Conservation (phyloP, 305 asterid genomes). For the Fraxinus greggii region DNA sequence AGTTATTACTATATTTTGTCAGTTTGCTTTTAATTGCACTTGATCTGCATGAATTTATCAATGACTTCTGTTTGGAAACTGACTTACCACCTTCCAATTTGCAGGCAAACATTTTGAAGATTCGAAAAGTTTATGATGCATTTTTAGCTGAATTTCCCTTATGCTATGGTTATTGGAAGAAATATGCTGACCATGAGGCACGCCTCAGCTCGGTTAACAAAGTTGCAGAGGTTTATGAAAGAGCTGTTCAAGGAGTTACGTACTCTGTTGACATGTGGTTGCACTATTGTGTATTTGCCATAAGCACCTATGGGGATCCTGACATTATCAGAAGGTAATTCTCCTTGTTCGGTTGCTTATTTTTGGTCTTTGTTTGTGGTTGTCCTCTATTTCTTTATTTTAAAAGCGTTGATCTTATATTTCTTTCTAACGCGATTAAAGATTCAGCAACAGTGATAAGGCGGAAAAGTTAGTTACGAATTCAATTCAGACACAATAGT, state of each 20-base stretch:
- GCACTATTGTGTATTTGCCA: conserved; percentile 86
- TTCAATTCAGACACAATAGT: conserved; percentile 47
- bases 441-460: conserved; percentile 60
- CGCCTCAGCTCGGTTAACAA: conserved; percentile 79
- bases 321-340: conserved; percentile 84
- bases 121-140: conserved; percentile 83
- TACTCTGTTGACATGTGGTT: conserved; percentile 99
- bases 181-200: conserved; percentile 97
- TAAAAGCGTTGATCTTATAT: conserved; percentile 42
- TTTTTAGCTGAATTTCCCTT: conserved; percentile 92
- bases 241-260: conserved; percentile 95
- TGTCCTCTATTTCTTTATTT: conserved; percentile 33
- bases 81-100: conserved; percentile 12
- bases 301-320: conserved; percentile 84
- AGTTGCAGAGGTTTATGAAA: conserved; percentile 92
- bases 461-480: conserved; percentile 64
- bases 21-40: neutral
- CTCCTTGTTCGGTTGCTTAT: neutral
- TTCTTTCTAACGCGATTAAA: conserved; percentile 67
- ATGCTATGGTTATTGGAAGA: conserved; percentile 99
- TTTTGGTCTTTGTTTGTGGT: conserved; percentile 26
- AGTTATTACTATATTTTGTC: no score
- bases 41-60: neutral
- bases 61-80: neutral
- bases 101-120: conserved; percentile 75